These are phyloP conservation scores for Phoenix dactylifera DNA, from an alignment of 176 grass and related monocot species.

Conservation along the genomic window DNA sequence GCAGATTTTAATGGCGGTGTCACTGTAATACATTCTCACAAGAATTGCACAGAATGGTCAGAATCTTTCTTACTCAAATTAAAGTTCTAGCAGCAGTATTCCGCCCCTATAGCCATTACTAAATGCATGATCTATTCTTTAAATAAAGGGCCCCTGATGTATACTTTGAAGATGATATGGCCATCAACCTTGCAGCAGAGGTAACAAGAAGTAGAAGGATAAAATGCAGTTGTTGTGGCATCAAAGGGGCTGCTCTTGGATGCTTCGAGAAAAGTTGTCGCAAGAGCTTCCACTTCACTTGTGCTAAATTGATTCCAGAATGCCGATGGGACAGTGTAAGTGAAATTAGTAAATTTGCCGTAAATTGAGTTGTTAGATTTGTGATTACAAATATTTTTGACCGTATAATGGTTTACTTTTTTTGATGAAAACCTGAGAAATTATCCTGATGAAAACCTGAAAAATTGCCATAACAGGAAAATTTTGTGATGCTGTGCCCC, in stretches of 20 bases:
- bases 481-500: constrained; percentile 95
- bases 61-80: neutral
- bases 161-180: constrained; percentile 70
- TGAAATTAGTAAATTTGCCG: neutral
- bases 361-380: too few species aligned
- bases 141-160: constrained; percentile 74
- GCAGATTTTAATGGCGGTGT: constrained; percentile 34
- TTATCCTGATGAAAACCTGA: neutral
- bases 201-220: constrained; percentile 77
- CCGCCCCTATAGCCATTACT: too few species aligned
- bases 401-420: too few species aligned
- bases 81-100: too few species aligned
- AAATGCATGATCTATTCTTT: constrained; percentile 2
- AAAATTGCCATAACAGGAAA: constrained; percentile 44
- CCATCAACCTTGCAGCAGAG: constrained; percentile 65
- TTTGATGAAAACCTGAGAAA: too few species aligned
- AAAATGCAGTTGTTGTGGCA: constrained; percentile 84
- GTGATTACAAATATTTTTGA: too few species aligned
- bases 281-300: constrained; percentile 88
- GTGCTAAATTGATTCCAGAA: constrained; percentile 78
- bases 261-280: constrained; percentile 73
- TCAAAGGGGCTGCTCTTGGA: constrained; percentile 91
- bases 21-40: constrained; percentile 62
- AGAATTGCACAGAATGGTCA: constrained; percentile 90
- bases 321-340: constrained; percentile 95